Base-by-base conservation (phyloP, 202 grass and related monocot genomes). In the Miscanthus sacchariflorus region DNA sequence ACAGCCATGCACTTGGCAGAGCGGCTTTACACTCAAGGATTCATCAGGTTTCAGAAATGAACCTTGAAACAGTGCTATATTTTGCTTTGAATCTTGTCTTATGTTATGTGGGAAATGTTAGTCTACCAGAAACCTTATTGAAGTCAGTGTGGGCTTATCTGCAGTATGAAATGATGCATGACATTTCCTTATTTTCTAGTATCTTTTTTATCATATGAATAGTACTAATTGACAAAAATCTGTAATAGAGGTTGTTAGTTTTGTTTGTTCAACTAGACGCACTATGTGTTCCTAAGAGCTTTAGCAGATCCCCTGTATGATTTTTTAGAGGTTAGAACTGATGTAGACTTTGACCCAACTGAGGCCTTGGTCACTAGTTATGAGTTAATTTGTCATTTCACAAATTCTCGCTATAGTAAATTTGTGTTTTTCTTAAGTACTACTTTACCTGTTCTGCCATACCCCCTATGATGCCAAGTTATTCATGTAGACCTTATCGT, bases 1-100 rank as follows among this genome's bases (percentile, higher is more conserved):
- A 93, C 85, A 86, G 81, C 96, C 33, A 98, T 98, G 96, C 96
- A 98, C 75, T 87, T 98, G 84, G 89, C 96, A 1, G 96, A 98
- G 91, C 76, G 94, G 36, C 87, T 96, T 78, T 98, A 98, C 85
- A 98, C 89, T 76, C 96, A 98, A 88, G 96, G 96, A 83, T 98
- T 90, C 89, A 96, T 98, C 87, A 98, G 96, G 96, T 98, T 83
- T 86, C 77, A 74, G 30, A 71, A 92, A 73, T 72, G 13, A 7
- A 78, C 45, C 59, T 27, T 40, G 74, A 72, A 82, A 54, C 4
- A 67, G 43, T 81, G 27, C 56, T 61, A 68, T 77, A 28, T 59
- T 81, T 21, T 71, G 19, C 14, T 78, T 52, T 44, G 39, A 6
- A 33, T 54, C 13, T 17, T 46, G 2, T 66, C 24, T 72, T 72